Evolutionary conservation across 106 monocot genomes (phyloP).

Genomic region (Amphibolis antarctica): DNA sequence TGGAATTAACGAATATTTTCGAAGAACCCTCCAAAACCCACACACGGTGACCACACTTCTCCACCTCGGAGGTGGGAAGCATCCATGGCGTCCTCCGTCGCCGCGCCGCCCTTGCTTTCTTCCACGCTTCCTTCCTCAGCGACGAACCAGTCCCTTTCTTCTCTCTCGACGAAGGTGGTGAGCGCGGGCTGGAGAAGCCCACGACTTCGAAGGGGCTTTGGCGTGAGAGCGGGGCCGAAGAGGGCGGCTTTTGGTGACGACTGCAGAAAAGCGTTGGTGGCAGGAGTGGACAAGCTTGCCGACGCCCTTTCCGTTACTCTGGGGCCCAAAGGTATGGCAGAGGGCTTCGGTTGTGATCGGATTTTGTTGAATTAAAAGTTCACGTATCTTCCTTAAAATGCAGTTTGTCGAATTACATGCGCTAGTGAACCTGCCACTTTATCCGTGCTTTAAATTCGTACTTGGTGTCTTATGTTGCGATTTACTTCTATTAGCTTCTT

Average conservation of each 20-base stretch:
- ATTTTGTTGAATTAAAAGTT: neutral
- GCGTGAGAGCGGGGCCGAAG: conserved; percentile 54
- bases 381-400: neutral
- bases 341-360: too few species aligned
- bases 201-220: neutral
- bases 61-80: too few species aligned
- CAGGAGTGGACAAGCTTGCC: conserved; percentile 87
- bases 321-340: conserved; percentile 89
- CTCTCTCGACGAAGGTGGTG: neutral
- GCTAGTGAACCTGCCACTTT: too few species aligned
- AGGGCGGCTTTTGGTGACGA: conserved; percentile 54
- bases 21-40: too few species aligned
- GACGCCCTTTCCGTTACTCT: conserved; percentile 84
- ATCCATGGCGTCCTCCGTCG: too few species aligned
- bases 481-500: too few species aligned
- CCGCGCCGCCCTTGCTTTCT: neutral
- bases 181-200: neutral
- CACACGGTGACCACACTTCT: too few species aligned
- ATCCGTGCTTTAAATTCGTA: too few species aligned
- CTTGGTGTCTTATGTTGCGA: too few species aligned
- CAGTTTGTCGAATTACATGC: too few species aligned
- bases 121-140: neutral
- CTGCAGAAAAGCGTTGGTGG: conserved; percentile 44
- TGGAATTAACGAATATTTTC: too few species aligned
- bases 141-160: neutral